These are phyloP conservation scores for Fusarium paranaense DNA, from an alignment of 2,329 filamentous ascomycete genomes.

Conservation along the genomic window DNA sequence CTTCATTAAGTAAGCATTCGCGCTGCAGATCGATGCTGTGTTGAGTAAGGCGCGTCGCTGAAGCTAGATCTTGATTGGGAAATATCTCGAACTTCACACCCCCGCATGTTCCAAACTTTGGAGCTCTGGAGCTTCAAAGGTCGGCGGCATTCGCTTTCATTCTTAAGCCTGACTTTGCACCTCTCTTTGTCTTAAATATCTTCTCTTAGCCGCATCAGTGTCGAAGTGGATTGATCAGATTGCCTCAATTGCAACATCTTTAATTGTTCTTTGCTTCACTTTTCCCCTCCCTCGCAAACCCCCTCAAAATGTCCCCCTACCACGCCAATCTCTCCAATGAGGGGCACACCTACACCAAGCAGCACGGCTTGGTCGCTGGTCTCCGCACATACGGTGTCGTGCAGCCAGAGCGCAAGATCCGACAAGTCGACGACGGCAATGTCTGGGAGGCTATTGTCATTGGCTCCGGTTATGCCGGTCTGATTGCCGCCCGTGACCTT, in stretches of 20 bases:
- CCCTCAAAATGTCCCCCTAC: background rate
- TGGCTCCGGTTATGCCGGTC: constrained; percentile 4
- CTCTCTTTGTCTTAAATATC: background rate
- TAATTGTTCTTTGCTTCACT: background rate
- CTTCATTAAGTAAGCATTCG: background rate
- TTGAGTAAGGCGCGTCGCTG: background rate
- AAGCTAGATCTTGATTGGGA: background rate
- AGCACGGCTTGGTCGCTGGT: background rate
- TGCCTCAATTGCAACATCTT: background rate
- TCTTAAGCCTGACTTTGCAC: background rate
- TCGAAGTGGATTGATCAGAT: background rate
- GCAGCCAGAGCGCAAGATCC: constrained; percentile 8
- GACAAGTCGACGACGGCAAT: background rate
- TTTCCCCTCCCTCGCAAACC: background rate
- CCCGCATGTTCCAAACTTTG: background rate
- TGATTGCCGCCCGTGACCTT: constrained; percentile 8
- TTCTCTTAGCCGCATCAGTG: background rate
- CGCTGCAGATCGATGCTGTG: background rate
- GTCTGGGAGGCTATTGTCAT: constrained; percentile 1
- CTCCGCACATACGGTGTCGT: constrained; percentile 11
- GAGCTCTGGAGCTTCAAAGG: background rate
- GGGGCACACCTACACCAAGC: constrained; percentile 13
- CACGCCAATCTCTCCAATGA: constrained; percentile 12
- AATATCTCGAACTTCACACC: background rate
- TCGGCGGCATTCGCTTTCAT: background rate